These are phyloP conservation scores for Dothiorella sarmentorum DNA, from an alignment of 2,329 filamentous ascomycete genomes.

Conservation along the genomic window DNA sequence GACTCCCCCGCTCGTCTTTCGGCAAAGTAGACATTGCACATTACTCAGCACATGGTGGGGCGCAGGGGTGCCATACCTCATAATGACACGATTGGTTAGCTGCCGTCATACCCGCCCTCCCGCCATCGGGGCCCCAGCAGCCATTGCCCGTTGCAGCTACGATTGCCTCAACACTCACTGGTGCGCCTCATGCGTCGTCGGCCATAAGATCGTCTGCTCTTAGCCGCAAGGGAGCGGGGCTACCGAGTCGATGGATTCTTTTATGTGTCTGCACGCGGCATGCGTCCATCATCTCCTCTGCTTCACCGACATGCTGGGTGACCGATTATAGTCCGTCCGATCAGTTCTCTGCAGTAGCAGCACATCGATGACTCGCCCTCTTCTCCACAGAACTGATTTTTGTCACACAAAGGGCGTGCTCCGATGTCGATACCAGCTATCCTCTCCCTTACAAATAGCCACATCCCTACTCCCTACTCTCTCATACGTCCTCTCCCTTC, in stretches of 20 bases:
- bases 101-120: slow-evolving; percentile 18
- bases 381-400: neutral
- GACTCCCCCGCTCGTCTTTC: neutral
- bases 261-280: neutral
- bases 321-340: neutral
- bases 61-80: neutral
- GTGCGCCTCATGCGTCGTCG: neutral
- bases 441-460: neutral
- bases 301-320: neutral
- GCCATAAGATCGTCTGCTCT: no score
- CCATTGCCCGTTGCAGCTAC: neutral
- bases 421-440: neutral
- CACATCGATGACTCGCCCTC: neutral
- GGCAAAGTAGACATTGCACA: neutral
- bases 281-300: neutral
- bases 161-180: neutral
- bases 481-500: no score
- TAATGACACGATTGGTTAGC: neutral
- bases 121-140: slow-evolving; percentile 1
- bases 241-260: neutral
- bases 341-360: neutral
- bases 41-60: slow-evolving; percentile 1
- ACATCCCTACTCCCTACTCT: neutral
- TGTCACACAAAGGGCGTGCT: neutral
- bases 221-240: no score